phyloP scores from a whole-genome alignment of 495 filamentous ascomycete species.

The Trichoderma reesei region DNA sequence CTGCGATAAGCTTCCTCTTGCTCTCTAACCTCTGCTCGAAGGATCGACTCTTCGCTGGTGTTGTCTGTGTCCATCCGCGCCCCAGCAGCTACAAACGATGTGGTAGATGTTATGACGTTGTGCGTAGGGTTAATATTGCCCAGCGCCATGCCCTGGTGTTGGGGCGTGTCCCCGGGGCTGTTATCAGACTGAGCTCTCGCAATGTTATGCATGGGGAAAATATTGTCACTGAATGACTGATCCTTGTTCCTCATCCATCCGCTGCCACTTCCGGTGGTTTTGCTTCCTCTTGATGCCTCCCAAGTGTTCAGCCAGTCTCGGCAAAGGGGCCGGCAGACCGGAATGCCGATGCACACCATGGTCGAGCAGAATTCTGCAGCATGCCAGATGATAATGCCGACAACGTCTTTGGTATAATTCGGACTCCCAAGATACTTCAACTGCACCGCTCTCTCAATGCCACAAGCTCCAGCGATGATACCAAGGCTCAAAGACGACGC shows the following conservation, averaged over 20 bases:
- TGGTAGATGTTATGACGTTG: too few relatives aligned
- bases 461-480: constrained; percentile 24
- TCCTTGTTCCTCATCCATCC: background rate
- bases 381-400: constrained; percentile 20
- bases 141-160: too few relatives aligned
- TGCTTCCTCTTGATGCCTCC: background rate
- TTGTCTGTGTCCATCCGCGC: background rate
- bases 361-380: constrained; percentile 20
- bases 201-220: background rate
- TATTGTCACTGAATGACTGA: background rate
- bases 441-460: constrained; percentile 18
- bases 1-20: background rate
- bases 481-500: constrained; percentile 40
- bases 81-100: background rate
- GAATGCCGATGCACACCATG: constrained; percentile 22
- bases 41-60: background rate
- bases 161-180: background rate
- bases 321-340: constrained; percentile 17
- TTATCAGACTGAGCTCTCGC: background rate
- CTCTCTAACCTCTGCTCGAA: background rate
- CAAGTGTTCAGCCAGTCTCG: constrained; percentile 6
- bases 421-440: constrained; percentile 17
- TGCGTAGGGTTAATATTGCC: too few relatives aligned
- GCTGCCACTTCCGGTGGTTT: background rate
- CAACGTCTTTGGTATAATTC: constrained; percentile 18